phyloP scores from a whole-genome alignment of 1,139 yeast species.

The Spencermartinsiella ligniputridi region DNA sequence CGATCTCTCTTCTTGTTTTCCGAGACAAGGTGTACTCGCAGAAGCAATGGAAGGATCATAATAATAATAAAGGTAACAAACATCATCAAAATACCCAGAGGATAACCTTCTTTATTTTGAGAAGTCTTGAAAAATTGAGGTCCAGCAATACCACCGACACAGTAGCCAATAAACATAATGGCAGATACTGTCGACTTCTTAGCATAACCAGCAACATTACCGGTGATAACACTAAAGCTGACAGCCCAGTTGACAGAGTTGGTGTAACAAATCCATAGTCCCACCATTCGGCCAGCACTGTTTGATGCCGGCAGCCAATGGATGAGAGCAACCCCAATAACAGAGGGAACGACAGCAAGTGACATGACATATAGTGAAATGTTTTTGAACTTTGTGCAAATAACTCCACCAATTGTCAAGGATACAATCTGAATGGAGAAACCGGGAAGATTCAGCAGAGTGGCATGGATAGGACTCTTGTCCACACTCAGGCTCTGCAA shows the following conservation, averaged over 20 bases:
- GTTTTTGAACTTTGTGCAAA: constrained; percentile 2
- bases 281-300: constrained; percentile 1
- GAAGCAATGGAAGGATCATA: background rate
- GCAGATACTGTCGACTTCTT: constrained; percentile 61
- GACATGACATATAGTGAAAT: constrained; percentile 1
- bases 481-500: constrained; percentile 10
- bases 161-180: constrained; percentile 54
- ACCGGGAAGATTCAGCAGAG: constrained; percentile 2
- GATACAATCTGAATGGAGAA: constrained; percentile 4
- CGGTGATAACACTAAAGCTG: constrained; percentile 3
- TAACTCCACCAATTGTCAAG: background rate
- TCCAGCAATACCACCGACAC: constrained; percentile 65
- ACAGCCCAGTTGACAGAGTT: background rate
- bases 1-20: constrained; percentile 1
- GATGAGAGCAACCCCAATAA: constrained; percentile 3
- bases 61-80: constrained; percentile 2
- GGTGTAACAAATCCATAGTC: constrained; percentile 4
- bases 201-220: constrained; percentile 65
- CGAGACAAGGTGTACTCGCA: background rate
- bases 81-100: constrained; percentile 3
- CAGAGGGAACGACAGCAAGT: background rate
- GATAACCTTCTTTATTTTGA: constrained; percentile 3
- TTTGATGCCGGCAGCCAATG: constrained; percentile 3
- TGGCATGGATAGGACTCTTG: constrained; percentile 5
- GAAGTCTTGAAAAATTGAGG: constrained; percentile 54